Conservation (phyloP, 1,139 yeast genomes). For the Geotrichum candidum region DNA sequence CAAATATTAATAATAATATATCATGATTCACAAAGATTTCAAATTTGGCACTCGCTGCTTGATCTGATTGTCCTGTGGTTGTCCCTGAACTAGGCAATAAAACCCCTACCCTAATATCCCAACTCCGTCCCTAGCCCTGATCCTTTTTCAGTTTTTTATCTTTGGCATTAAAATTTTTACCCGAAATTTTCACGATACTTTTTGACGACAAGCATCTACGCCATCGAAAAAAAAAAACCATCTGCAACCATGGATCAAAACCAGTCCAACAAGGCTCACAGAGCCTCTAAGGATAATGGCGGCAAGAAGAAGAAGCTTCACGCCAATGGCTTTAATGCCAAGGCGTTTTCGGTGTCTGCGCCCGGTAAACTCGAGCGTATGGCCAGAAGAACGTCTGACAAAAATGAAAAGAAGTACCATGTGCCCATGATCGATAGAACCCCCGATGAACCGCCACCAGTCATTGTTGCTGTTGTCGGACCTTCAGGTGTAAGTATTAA, state of each 20-base stretch:
- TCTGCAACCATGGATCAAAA: conserved; percentile 9
- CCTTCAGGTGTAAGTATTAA: conserved; percentile 65
- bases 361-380: conserved; percentile 82
- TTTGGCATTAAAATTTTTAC: background rate
- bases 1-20: background rate
- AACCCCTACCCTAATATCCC: background rate
- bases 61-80: background rate
- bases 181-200: background rate
- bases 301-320: conserved; percentile 83
- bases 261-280: conserved; percentile 44
- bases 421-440: conserved; percentile 98
- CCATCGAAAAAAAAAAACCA: background rate
- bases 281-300: conserved; percentile 46
- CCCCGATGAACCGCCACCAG: conserved; percentile 97
- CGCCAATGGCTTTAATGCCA: conserved; percentile 85
- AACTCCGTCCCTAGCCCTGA: conserved; percentile 6
- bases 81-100: background rate
- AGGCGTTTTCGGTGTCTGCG: conserved; percentile 90
- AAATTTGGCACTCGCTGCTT: background rate
- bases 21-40: background rate
- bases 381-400: conserved; percentile 79
- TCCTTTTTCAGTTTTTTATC: background rate
- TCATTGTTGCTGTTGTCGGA: conserved; percentile 93
- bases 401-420: conserved; percentile 77
- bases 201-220: background rate